Evolutionary conservation across 2,329 filamentous ascomycete species (phyloP).

Genomic region (Fusarium piperis): DNA sequence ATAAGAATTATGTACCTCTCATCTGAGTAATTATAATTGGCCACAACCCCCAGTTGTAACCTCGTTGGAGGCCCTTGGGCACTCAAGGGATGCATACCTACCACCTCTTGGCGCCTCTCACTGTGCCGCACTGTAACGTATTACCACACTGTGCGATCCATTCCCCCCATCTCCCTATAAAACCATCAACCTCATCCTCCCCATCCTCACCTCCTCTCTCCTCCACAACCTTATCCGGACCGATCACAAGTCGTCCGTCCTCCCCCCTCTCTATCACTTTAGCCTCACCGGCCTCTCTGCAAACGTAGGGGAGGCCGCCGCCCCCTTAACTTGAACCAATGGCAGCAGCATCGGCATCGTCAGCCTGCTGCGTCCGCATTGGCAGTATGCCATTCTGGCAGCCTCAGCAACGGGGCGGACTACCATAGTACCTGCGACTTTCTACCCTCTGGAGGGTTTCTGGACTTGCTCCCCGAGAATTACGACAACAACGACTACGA

Average conservation of each 20-base stretch:
- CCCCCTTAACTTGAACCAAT: conserved; percentile 44
- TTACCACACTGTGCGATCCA: conserved; percentile 25
- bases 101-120: not conserved
- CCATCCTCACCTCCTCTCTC: not conserved
- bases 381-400: conserved; percentile 32
- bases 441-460: conserved; percentile 6
- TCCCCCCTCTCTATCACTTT: not conserved
- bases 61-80: too few relatives aligned
- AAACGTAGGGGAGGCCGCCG: conserved; percentile 38
- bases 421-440: conserved; percentile 19
- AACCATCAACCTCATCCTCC: not conserved
- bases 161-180: not conserved
- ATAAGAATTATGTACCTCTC: too few relatives aligned
- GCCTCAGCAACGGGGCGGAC: conserved; percentile 25
- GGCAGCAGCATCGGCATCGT: conserved; percentile 23
- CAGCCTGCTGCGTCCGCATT: conserved; percentile 12
- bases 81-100: not conserved
- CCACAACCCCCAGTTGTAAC: too few relatives aligned
- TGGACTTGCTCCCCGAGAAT: conserved; percentile 33
- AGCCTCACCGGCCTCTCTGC: conserved; percentile 38
- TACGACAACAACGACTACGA: conserved; percentile 23
- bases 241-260: conserved; percentile 13
- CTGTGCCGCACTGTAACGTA: conserved; percentile 10
- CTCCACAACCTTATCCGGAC: conserved; percentile 20
- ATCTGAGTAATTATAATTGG: too few relatives aligned